Evolutionary conservation across 495 filamentous ascomycete genomes (phyloP).

Genomic region (Aspergillus sclerotiicarbonarius): DNA sequence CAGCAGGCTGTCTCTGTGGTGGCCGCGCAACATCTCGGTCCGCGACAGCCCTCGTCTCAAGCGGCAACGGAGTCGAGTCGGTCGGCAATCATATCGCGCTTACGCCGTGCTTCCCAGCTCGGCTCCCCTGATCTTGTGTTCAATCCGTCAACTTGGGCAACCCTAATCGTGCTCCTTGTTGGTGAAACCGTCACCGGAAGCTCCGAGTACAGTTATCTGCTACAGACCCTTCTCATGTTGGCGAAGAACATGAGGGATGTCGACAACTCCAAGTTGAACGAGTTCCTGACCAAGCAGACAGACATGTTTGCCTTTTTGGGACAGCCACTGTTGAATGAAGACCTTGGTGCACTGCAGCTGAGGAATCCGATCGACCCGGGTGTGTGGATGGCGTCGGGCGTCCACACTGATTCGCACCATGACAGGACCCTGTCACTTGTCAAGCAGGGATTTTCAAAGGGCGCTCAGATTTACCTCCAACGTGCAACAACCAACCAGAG

Average conservation of each 20-base stretch:
- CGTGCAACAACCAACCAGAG: constrained; percentile 13
- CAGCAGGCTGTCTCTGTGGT: constrained; percentile 78
- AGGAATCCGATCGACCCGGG: constrained; percentile 9
- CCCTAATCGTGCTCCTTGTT: constrained; percentile 23
- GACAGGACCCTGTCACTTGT: constrained; percentile 10
- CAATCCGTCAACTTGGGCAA: constrained; percentile 21
- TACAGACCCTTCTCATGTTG: constrained; percentile 14
- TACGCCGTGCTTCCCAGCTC: constrained; percentile 17
- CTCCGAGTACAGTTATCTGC: constrained; percentile 19
- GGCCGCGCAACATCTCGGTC: constrained; percentile 63
- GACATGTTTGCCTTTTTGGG: constrained; percentile 25
- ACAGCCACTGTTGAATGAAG: constrained; percentile 15
- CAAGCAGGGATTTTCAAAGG: constrained; percentile 17
- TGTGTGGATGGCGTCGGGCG: constrained; percentile 9
- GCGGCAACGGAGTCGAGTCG: constrained; percentile 14
- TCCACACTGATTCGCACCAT: constrained; percentile 17
- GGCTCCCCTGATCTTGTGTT: constrained; percentile 18
- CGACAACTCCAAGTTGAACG: neutral
- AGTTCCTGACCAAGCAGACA: constrained; percentile 18
- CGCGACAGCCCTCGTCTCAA: constrained; percentile 8
- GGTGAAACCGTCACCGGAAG: constrained; percentile 26
- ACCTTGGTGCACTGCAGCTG: constrained; percentile 10
- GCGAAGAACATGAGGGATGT: neutral
- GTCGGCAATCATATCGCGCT: constrained; percentile 18
- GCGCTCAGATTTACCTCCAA: constrained; percentile 21